Conservation (phyloP, 169 alveolate species). For the Toxoplasma gondii region DNA sequence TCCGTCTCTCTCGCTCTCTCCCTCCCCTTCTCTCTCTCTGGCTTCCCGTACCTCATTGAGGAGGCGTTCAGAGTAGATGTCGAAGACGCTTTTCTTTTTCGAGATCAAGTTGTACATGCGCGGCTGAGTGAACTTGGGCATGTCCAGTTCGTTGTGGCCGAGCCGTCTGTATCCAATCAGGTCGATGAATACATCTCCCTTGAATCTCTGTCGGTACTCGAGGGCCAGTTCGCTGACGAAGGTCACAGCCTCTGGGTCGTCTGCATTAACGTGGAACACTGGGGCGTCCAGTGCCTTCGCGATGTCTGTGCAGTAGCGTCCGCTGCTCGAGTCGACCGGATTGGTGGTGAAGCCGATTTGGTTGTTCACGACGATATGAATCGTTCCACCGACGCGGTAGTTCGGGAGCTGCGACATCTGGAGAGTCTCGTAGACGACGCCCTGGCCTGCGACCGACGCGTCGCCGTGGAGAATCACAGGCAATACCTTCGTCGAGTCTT, state of each 20-base stretch:
- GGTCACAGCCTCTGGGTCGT: conserved; percentile 92
- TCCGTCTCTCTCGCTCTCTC: neutral
- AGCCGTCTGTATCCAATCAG: conserved; percentile 91
- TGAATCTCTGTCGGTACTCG: conserved; percentile 88
- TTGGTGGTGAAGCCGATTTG: conserved; percentile 96
- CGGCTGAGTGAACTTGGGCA: conserved; percentile 96
- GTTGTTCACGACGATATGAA: conserved; percentile 87
- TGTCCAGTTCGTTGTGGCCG: conserved; percentile 96
- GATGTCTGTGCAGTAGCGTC: conserved; percentile 88
- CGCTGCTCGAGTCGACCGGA: conserved; percentile 91
- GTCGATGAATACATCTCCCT: conserved; percentile 91
- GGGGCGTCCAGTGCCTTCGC: conserved; percentile 94
- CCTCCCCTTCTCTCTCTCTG: neutral
- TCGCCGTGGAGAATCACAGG: conserved; percentile 95
- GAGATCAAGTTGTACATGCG: conserved; percentile 88
- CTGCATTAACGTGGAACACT: conserved; percentile 94
- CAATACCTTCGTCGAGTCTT: conserved; percentile 69
- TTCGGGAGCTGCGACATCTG: conserved; percentile 90
- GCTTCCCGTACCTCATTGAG: conserved; percentile 68
- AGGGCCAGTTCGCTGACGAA: conserved; percentile 89
- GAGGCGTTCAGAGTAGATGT: conserved; percentile 82
- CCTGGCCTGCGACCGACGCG: conserved; percentile 96
- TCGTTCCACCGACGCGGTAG: conserved; percentile 74
- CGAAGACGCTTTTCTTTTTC: conserved; percentile 82
- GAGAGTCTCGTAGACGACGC: conserved; percentile 93